Evolutionary conservation across 139 green algal genomes (phyloP).

Genomic region (Micractinium sp.): DNA sequence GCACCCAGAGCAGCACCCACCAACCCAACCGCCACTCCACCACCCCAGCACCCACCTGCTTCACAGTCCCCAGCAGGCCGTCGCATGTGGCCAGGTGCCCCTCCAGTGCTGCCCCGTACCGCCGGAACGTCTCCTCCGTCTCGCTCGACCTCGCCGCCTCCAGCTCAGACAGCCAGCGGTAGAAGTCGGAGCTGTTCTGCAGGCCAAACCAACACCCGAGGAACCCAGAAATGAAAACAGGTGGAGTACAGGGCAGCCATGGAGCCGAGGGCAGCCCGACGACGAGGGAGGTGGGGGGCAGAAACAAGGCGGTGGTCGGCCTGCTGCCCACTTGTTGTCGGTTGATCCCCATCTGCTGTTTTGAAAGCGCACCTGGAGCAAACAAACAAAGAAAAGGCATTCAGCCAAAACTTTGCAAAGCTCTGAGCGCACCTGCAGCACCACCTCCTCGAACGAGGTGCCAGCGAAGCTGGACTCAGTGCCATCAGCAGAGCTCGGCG

Average conservation of each 20-base stretch:
- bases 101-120: slow-evolving; percentile 69
- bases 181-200: slow-evolving; percentile 85
- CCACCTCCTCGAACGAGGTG: slow-evolving; percentile 51
- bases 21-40: too few species aligned
- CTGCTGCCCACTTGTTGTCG: too few species aligned
- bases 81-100: slow-evolving; percentile 72
- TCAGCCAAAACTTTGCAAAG: too few species aligned
- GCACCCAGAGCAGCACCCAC: not conserved
- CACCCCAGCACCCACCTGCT: slow-evolving; percentile 3
- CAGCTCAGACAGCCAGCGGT: slow-evolving; percentile 90
- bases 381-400: too few species aligned
- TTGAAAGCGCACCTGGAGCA: too few species aligned
- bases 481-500: slow-evolving; percentile 8
- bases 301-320: too few species aligned
- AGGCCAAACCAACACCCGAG: too few species aligned
- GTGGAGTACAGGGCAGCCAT: slow-evolving; percentile 30
- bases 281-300: too few species aligned
- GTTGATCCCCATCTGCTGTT: too few species aligned
- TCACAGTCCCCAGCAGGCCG: slow-evolving; percentile 52
- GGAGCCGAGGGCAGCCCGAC: not conserved
- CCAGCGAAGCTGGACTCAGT: slow-evolving; percentile 52
- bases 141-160: slow-evolving; percentile 79
- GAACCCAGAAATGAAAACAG: slow-evolving; percentile 34
- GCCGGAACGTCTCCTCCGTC: slow-evolving; percentile 88
- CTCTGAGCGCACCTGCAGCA: slow-evolving; percentile 7